Conservation (phyloP, 179 eudicot species). For the Spergularia azorica region DNA sequence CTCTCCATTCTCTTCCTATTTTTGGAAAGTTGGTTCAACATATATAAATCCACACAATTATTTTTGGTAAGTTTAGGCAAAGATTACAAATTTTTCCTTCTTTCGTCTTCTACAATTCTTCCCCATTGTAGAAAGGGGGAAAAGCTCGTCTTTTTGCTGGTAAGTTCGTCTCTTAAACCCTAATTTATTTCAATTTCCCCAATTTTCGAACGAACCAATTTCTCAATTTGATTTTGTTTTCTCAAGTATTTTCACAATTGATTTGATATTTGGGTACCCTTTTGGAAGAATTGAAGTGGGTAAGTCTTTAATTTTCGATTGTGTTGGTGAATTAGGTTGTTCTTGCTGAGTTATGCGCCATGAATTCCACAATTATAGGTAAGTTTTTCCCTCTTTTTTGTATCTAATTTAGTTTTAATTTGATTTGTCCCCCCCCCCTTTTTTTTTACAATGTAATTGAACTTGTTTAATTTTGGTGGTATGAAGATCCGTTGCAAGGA, state of each 20-base stretch:
- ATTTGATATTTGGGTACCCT: not conserved
- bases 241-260: not conserved
- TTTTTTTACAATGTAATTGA: not conserved
- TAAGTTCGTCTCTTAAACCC: not conserved
- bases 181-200: not conserved
- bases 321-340: constrained; percentile 6
- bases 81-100: too few species aligned
- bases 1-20: too few species aligned
- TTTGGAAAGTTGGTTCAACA: too few species aligned
- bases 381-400: not conserved
- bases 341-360: constrained; percentile 14
- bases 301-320: not conserved
- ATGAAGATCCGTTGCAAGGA: constrained; percentile 91
- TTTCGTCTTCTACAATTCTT: too few species aligned
- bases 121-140: too few species aligned
- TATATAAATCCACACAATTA: too few species aligned
- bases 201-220: not conserved
- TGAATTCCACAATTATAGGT: constrained; percentile 21
- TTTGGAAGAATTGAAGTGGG: constrained; percentile 11
- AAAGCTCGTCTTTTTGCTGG: too few species aligned
- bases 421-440: not conserved
- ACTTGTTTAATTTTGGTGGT: not conserved
- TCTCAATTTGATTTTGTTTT: not conserved
- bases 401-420: not conserved
- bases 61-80: too few species aligned